Base-by-base conservation (phyloP, 345 rosid genomes). In the Eucalyptus cloeziana region DNA sequence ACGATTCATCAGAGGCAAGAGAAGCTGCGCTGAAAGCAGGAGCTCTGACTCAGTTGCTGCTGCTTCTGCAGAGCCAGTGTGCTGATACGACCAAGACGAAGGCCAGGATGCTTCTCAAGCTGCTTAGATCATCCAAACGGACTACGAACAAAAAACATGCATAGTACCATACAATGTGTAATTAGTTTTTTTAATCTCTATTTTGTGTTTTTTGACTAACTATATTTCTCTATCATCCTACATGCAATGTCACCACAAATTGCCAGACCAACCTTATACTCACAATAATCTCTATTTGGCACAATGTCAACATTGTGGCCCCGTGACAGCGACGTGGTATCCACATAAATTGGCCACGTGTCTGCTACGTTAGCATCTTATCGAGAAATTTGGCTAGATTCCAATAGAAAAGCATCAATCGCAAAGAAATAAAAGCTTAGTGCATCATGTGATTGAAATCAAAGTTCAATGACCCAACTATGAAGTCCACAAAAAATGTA, bases 1-100 rank as follows among this genome's bases (percentile, higher is more conserved):
- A 13, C 15, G 93, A 91, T 37, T 94, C 94, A 5, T 40, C 90
- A 37, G 80, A 92, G 89, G 95, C 94, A 30, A 54, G 91, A 49
- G 86, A 86, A 15, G 88, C 88, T 54, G 89, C 88, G 15, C 79
- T 90, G 17, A 69, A 86, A 16, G 89, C 89, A 17, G 91, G 91
- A 33, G 88, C 56, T 10, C 64, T 90, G 86, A 88, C 88, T 12
- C 89, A 90, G 89, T 33, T 90, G 86, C 88, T 90, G 60, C 76
- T 88, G 58, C 88, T 90, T 30, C 85, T 90, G 27, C 89, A 90
- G 88, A 90, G 91, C 88, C 88, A 90, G 49, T 88, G 89, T 27
- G 30, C 88, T 22, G 87, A 40, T 51, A 54, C 88, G 60, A 88
- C 88, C 88, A 90, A 90, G 88, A 90, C 60, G 56, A 88, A 86